Conservation (phyloP, 371 early-diverging fungal species). For the Syncephalis plumigaleata region DNA sequence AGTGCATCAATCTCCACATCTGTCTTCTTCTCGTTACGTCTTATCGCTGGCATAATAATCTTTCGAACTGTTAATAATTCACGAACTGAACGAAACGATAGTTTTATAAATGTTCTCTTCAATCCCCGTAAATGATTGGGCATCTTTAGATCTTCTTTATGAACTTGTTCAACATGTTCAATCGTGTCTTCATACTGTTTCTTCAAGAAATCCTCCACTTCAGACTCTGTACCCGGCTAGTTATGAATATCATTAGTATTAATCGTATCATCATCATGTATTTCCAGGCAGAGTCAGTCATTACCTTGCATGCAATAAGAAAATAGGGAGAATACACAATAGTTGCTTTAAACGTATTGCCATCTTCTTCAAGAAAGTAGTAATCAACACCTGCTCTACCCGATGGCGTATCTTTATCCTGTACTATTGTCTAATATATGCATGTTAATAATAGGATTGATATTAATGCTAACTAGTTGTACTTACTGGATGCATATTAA, state of each 20-base stretch:
- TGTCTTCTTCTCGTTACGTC: constrained; percentile 44
- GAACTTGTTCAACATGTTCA: constrained; percentile 35
- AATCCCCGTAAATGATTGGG: constrained; percentile 79
- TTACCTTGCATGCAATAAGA: constrained; percentile 63
- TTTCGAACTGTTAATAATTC: constrained; percentile 65
- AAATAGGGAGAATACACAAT: constrained; percentile 80
- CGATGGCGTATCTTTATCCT: constrained; percentile 38
- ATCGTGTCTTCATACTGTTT: constrained; percentile 49
- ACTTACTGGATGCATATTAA: constrained; percentile 82
- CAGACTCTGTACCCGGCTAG: constrained; percentile 50
- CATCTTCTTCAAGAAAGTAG: constrained; percentile 85
- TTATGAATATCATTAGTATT: not conserved
- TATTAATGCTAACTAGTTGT: not conserved
- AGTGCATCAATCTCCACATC: constrained; percentile 25
- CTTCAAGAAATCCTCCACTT: constrained; percentile 76
- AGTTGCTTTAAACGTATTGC: constrained; percentile 76
- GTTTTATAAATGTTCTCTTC: constrained; percentile 50
- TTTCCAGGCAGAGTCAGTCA: too few relatives aligned
- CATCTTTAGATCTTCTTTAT: constrained; percentile 79
- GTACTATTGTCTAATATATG: constrained; percentile 13
- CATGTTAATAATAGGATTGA: not conserved
- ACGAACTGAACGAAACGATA: constrained; percentile 64
- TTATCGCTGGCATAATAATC: constrained; percentile 42
- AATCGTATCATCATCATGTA: constrained; percentile 8
- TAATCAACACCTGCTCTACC: constrained; percentile 72